Percentiles rank a stretch among this genome's conserved stretches.
These are phyloP conservation scores for Pneumocystis canis DNA, from an alignment of 1,139 yeast genomes.

Conservation along the genomic window DNA sequence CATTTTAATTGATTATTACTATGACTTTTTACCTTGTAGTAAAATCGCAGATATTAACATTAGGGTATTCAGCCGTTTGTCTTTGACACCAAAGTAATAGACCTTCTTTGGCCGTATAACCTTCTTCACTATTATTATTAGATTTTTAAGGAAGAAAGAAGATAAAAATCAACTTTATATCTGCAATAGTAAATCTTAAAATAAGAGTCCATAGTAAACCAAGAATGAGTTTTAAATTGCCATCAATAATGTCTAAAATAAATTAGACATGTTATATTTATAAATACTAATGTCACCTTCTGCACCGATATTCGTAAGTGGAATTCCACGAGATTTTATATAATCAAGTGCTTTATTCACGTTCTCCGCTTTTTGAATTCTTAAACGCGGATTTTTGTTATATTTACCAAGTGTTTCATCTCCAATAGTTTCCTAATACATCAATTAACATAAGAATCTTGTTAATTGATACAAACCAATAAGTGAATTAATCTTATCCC, in stretches of 20 bases:
- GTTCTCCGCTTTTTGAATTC: conserved; percentile 51
- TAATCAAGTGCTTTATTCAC: conserved; percentile 42
- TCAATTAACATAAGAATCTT: neutral
- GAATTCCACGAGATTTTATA: conserved; percentile 38
- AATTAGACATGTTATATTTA: neutral
- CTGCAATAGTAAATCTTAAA: conserved; percentile 36
- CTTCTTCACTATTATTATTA: conserved; percentile 23
- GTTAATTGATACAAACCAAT: conserved; percentile 3
- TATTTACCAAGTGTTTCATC: conserved; percentile 28
- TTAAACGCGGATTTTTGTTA: conserved; percentile 34
- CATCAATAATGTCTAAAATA: conserved; percentile 40
- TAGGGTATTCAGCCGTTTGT: conserved; percentile 28
- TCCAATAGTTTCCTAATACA: conserved; percentile 25
- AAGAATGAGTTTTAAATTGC: conserved; percentile 45
- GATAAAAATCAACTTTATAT: conserved; percentile 21
- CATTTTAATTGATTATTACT: neutral
- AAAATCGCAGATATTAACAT: conserved; percentile 30
- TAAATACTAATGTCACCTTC: conserved; percentile 23
- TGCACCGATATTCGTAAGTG: conserved; percentile 47
- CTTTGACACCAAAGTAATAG: conserved; percentile 33
- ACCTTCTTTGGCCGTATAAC: conserved; percentile 32
- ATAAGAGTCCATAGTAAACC: conserved; percentile 55
- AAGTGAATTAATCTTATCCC: conserved; percentile 12
- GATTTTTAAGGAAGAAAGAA: neutral
- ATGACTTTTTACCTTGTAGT: conserved; percentile 15